Conservation (phyloP, 768 basidiomycete genomes). For the Coprinellus micaceus region DNA sequence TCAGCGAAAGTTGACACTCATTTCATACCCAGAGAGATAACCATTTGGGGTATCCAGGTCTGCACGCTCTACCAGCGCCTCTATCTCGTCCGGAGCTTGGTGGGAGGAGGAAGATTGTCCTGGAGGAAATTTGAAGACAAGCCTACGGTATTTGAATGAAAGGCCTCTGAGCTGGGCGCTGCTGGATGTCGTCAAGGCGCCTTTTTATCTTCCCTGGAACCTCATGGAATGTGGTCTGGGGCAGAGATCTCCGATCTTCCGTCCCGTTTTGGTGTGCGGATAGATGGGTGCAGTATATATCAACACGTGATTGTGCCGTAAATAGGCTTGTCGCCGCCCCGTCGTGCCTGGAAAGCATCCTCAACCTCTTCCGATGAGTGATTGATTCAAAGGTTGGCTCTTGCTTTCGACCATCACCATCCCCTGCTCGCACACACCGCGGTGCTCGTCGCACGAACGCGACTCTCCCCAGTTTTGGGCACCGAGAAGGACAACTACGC, state of each 20-base stretch:
- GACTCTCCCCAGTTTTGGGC: not conserved
- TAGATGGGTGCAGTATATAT: not conserved
- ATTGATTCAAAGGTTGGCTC: not conserved
- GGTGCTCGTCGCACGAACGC: not conserved
- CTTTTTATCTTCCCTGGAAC: too few species aligned
- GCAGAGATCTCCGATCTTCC: not conserved
- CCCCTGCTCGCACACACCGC: not conserved
- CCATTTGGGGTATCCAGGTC: too few species aligned
- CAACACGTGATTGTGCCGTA: constrained; percentile 3
- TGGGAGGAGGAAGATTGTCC: too few species aligned
- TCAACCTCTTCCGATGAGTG: not conserved
- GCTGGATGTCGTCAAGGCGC: too few species aligned
- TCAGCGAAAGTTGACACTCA: too few species aligned
- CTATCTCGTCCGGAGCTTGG: too few species aligned
- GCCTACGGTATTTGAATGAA: too few species aligned
- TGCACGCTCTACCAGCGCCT: too few species aligned
- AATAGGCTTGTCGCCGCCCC: constrained; percentile 4
- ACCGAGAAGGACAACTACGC: not conserved
- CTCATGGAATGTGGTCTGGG: not conserved
- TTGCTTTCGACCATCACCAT: constrained; percentile 6
- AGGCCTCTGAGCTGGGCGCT: too few species aligned
- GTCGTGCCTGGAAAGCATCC: not conserved
- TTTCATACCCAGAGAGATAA: too few species aligned
- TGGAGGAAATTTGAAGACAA: too few species aligned
- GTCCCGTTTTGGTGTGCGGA: not conserved